Evolutionary conservation across 192 early-diverging fungal genomes (phyloP).

Genomic region (Coemansia sp.): DNA sequence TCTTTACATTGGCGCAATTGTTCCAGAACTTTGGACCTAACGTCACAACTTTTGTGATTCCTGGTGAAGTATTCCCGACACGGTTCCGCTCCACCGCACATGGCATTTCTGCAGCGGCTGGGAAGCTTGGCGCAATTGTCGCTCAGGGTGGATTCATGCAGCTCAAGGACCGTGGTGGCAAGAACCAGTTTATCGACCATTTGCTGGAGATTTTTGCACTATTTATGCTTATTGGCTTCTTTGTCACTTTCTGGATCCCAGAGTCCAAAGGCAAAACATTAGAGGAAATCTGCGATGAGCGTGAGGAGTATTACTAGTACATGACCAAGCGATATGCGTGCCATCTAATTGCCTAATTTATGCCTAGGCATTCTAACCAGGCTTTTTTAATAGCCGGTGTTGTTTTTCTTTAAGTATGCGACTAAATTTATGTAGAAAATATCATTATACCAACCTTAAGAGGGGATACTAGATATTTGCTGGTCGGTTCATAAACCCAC

Average conservation of each 20-base stretch:
- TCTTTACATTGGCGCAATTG: constrained; percentile 56
- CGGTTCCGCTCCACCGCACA: constrained; percentile 77
- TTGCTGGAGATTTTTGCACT: constrained; percentile 71
- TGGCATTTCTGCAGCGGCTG: constrained; percentile 77
- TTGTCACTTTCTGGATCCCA: constrained; percentile 53
- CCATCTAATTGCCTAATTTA: neutral
- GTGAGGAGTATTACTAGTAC: constrained; percentile 12
- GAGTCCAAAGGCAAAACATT: constrained; percentile 55
- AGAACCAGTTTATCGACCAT: constrained; percentile 60
- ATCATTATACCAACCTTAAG: neutral
- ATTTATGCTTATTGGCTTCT: constrained; percentile 72
- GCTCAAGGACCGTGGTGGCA: constrained; percentile 70
- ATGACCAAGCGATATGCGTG: neutral
- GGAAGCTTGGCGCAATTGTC: constrained; percentile 76
- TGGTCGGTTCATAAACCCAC: constrained; percentile 63
- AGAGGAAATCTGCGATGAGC: constrained; percentile 54
- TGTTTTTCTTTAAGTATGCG: neutral
- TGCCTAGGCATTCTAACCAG: too few relatives aligned
- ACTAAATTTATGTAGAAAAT: neutral
- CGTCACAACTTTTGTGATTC: constrained; percentile 83
- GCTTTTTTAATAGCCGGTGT: neutral
- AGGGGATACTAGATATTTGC: neutral
- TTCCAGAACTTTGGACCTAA: constrained; percentile 81
- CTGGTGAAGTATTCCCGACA: constrained; percentile 81
- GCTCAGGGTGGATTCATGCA: constrained; percentile 71